A percentile compares a stretch with the other conserved stretches of the same genome.
These are phyloP conservation scores for Lineolata rhizophorae DNA, from an alignment of 495 filamentous ascomycete genomes.

Conservation along the genomic window DNA sequence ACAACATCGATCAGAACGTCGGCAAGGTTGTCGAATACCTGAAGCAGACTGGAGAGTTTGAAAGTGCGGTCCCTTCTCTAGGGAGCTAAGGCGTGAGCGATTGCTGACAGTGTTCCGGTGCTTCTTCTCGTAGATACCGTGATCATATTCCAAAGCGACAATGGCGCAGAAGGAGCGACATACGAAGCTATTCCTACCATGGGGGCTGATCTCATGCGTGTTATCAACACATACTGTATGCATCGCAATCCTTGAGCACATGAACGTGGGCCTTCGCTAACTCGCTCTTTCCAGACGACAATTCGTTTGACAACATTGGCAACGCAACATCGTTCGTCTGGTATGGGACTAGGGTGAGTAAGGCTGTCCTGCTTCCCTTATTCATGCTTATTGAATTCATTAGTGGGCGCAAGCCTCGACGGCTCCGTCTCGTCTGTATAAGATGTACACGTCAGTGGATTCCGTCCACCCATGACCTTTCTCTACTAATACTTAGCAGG, in stretches of 20 bases:
- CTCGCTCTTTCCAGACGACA: no score
- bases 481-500: no score
- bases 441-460: constrained; percentile 41
- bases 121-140: constrained; percentile 42
- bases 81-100: no score
- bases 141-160: no score
- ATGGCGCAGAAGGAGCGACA: constrained; percentile 39
- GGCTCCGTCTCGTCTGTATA: constrained; percentile 37
- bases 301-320: constrained; percentile 37
- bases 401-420: constrained; percentile 43
- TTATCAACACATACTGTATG: constrained; percentile 37
- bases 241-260: no score
- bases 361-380: no score
- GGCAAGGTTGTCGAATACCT: constrained; percentile 35
- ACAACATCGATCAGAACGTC: constrained; percentile 37
- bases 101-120: no score
- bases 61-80: no score
- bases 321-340: constrained; percentile 39
- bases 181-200: constrained; percentile 35
- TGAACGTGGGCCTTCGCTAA: no score
- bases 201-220: constrained; percentile 20
- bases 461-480: no score
- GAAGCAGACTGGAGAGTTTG: constrained; percentile 31
- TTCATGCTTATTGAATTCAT: no score
- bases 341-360: constrained; percentile 43